Percentiles rank a stretch among this genome's conserved stretches.
Evolutionary conservation across 768 basidiomycete genomes (phyloP).

Genomic region (Russula griseocarnosa): DNA sequence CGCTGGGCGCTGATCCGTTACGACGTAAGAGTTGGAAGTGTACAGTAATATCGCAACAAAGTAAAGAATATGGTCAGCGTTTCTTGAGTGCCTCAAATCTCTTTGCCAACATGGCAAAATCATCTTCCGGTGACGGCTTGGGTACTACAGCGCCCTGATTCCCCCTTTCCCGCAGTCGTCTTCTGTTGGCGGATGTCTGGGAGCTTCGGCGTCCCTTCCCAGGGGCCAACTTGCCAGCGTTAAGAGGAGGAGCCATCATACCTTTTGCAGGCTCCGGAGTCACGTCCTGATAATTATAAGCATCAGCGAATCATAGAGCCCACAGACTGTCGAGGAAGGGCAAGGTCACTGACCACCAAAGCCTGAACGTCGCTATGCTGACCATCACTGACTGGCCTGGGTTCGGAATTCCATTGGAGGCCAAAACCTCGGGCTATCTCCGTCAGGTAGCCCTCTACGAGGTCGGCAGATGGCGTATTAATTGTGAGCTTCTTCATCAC

Average conservation of each 20-base stretch:
- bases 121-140: constrained; percentile 50
- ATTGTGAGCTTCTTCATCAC: constrained; percentile 69
- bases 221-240: neutral
- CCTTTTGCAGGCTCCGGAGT: neutral
- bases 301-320: neutral
- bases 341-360: constrained; percentile 38
- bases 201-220: constrained; percentile 41
- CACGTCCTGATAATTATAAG: constrained; percentile 5
- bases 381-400: constrained; percentile 29
- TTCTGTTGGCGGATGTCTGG: constrained; percentile 51
- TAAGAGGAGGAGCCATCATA: neutral
- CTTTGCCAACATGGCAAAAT: constrained; percentile 69
- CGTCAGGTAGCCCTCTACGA: constrained; percentile 83
- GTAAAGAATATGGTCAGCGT: constrained; percentile 40
- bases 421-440: constrained; percentile 90
- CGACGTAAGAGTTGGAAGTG: neutral
- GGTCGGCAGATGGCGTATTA: constrained; percentile 61
- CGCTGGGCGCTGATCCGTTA: neutral
- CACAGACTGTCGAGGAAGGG: neutral
- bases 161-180: constrained; percentile 37
- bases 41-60: neutral
- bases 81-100: constrained; percentile 89
- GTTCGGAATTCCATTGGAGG: constrained; percentile 57
- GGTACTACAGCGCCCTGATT: constrained; percentile 32
- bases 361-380: constrained; percentile 32